Evolutionary conservation across 1,284 basidiomycete genomes (phyloP).

Genomic region (Pyrrhoderma noxium): DNA sequence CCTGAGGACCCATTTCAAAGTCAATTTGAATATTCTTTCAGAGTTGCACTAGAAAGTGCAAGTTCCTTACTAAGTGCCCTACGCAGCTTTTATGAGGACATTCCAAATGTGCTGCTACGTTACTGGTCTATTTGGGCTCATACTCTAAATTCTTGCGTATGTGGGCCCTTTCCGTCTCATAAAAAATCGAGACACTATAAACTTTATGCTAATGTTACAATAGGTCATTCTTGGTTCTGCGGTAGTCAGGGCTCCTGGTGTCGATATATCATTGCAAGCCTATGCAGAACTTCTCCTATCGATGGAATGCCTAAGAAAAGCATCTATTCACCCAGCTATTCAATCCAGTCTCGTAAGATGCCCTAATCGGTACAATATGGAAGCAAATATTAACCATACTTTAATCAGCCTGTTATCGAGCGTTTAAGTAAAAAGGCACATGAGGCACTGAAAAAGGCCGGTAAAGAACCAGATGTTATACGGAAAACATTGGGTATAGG

Average conservation of each 20-base stretch:
- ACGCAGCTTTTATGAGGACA: slow-evolving; percentile 2
- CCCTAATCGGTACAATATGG: background rate
- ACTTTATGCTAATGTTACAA: too few relatives aligned
- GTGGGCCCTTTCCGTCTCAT: background rate
- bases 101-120: background rate
- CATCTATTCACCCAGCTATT: too few relatives aligned
- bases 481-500: background rate
- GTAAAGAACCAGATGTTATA: background rate
- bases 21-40: slow-evolving; percentile 9
- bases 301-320: background rate
- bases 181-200: too few relatives aligned
- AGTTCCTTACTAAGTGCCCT: slow-evolving; percentile 3
- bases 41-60: slow-evolving; percentile 4
- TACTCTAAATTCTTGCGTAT: slow-evolving; percentile 3
- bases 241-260: background rate
- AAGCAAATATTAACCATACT: background rate
- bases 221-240: slow-evolving; percentile 12
- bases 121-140: slow-evolving; percentile 11
- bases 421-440: slow-evolving; percentile 4
- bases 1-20: slow-evolving; percentile 8
- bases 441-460: background rate
- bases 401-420: background rate
- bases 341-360: too few relatives aligned
- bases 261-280: background rate
- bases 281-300: slow-evolving; percentile 3